phyloP scores from a whole-genome alignment of 2,329 filamentous ascomycete genomes.

The Cladosporium cucumerinum region DNA sequence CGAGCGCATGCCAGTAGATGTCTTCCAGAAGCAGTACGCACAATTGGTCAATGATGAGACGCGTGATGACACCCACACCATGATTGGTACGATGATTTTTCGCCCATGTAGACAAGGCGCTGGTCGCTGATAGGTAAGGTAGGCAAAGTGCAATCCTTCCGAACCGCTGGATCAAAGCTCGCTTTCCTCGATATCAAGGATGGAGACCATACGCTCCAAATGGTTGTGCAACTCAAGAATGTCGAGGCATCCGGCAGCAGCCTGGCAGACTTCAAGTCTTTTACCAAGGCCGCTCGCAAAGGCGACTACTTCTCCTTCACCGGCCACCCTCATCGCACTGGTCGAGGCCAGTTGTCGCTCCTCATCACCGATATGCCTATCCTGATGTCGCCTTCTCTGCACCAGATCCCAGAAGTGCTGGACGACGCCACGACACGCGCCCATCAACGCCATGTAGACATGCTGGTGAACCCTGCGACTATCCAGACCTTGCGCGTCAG shows the following conservation, averaged over 20 bases:
- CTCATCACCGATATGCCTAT: constrained; percentile 64
- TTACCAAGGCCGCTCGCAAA: constrained; percentile 65
- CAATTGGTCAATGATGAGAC: constrained; percentile 23
- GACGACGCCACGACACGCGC: constrained; percentile 69
- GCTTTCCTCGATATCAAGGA: constrained; percentile 79
- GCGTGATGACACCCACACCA: neutral
- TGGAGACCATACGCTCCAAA: constrained; percentile 69
- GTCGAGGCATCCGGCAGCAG: constrained; percentile 37
- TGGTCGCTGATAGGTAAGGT: constrained; percentile 14
- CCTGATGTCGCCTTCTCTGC: constrained; percentile 73
- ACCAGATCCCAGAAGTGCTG: constrained; percentile 70
- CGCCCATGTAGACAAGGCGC: constrained; percentile 6
- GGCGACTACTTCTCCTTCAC: constrained; percentile 75
- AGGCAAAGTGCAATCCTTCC: constrained; percentile 73
- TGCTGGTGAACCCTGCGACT: constrained; percentile 69
- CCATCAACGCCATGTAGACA: constrained; percentile 78
- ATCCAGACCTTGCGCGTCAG: constrained; percentile 70
- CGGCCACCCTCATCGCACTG: constrained; percentile 67
- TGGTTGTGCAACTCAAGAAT: constrained; percentile 62
- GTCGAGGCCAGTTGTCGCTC: constrained; percentile 73
- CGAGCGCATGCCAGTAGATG: constrained; percentile 19
- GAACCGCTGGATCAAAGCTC: constrained; percentile 70
- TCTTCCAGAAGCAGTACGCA: constrained; percentile 31
- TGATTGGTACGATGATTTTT: constrained; percentile 6
- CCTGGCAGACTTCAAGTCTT: constrained; percentile 54